phyloP scores from a whole-genome alignment of 73 alveolate species.

The Tetrahymena borealis region DNA sequence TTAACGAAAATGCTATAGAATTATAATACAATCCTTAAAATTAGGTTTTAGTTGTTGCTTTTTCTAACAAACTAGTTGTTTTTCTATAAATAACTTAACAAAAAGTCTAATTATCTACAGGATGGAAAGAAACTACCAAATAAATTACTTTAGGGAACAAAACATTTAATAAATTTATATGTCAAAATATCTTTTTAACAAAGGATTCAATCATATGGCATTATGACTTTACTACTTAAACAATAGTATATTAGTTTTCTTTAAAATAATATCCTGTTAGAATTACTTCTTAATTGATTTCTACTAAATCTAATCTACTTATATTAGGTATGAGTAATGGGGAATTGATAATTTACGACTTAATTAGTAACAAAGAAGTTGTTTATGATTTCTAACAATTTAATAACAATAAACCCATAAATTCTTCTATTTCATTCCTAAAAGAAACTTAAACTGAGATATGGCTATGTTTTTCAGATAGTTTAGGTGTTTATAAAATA shows the following conservation, averaged over 20 bases:
- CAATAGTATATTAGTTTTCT: neutral
- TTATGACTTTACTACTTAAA: neutral
- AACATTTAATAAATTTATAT: neutral
- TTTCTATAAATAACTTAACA: neutral
- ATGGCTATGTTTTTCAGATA: neutral
- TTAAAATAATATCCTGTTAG: neutral
- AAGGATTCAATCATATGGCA: neutral
- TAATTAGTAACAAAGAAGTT: neutral
- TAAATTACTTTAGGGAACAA: neutral
- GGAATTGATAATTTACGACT: neutral
- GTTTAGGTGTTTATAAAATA: neutral
- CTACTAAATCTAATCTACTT: neutral
- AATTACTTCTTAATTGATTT: neutral
- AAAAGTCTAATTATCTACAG: neutral
- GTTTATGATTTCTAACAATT: neutral
- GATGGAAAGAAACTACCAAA: neutral
- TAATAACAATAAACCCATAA: neutral
- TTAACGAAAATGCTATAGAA: neutral
- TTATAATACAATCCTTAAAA: neutral
- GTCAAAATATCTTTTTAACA: neutral
- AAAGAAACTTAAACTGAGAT: neutral
- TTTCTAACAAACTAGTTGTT: neutral
- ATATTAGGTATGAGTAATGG: neutral
- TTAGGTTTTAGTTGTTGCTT: neutral
- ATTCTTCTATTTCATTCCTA: neutral